These are phyloP conservation scores for Bipolaris sorokiniana DNA, from an alignment of 2,329 filamentous ascomycete genomes.

Conservation along the genomic window DNA sequence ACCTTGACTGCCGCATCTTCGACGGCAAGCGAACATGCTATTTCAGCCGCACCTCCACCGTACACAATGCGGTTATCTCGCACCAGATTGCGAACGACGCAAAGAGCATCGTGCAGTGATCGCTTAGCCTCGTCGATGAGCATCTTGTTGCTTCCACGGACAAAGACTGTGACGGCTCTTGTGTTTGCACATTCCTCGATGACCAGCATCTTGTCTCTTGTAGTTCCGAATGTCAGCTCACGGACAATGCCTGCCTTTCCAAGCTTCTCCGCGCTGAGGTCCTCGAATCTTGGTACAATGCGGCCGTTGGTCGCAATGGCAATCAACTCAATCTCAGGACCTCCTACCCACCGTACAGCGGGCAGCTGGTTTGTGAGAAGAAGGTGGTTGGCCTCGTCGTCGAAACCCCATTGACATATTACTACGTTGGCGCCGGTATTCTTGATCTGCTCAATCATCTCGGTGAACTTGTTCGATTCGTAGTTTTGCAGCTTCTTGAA, in stretches of 20 bases:
- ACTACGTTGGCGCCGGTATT: constrained; percentile 95
- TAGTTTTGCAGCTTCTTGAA: constrained; percentile 98
- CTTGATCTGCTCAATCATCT: constrained; percentile 99
- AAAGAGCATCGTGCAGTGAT: constrained; percentile 95
- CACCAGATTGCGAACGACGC: constrained; percentile 95
- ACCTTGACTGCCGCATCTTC: constrained; percentile 90
- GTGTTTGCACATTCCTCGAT: constrained; percentile 99
- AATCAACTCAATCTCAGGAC: constrained; percentile 97
- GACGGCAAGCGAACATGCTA: constrained; percentile 94
- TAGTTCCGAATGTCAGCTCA: constrained; percentile 96
- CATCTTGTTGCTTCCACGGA: constrained; percentile 99
- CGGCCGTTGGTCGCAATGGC: constrained; percentile 98
- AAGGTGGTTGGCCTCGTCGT: constrained; percentile 97
- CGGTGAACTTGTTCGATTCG: constrained; percentile 93
- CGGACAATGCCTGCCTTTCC: constrained; percentile 87
- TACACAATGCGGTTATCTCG: constrained; percentile 97
- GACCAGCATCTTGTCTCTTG: constrained; percentile 98
- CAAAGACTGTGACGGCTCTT: constrained; percentile 92
- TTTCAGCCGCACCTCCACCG: constrained; percentile 93
- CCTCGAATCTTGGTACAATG: constrained; percentile 96
- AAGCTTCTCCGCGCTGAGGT: constrained; percentile 88
- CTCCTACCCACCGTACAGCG: constrained; percentile 96
- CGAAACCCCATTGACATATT: constrained; percentile 99
- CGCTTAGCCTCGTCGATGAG: constrained; percentile 99
- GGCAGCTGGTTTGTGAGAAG: constrained; percentile 95